Evolutionary conservation across 1,284 basidiomycete genomes (phyloP).

Genomic region (Ceratobasidium sp.): DNA sequence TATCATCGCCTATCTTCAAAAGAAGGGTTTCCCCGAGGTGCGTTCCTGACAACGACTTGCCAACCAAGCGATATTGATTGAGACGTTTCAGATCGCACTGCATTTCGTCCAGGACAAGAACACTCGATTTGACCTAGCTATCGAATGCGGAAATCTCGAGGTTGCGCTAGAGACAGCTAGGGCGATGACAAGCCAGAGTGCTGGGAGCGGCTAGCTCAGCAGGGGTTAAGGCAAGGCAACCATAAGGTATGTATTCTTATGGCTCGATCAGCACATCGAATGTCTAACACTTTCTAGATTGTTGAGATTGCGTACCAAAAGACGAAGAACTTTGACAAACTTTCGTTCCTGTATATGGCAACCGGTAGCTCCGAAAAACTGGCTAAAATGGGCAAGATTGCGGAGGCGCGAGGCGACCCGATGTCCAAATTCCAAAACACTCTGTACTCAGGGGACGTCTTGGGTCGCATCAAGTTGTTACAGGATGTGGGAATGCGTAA

Average conservation of each 20-base stretch:
- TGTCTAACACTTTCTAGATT: constrained; percentile 60
- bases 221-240: constrained; percentile 96
- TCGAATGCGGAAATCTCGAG: constrained; percentile 98
- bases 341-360: constrained; percentile 96
- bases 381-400: constrained; percentile 97
- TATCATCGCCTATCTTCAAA: constrained; percentile 97
- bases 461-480: constrained; percentile 84
- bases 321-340: constrained; percentile 96
- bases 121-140: constrained; percentile 95
- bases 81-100: constrained; percentile 77
- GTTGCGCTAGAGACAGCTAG: constrained; percentile 96
- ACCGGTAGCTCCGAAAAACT: constrained; percentile 94
- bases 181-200: constrained; percentile 84
- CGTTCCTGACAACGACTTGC: constrained; percentile 32
- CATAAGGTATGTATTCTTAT: constrained; percentile 73
- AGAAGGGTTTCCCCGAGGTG: constrained; percentile 98
- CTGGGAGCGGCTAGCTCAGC: constrained; percentile 92
- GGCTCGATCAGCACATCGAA: constrained; percentile 4
- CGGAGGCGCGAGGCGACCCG: constrained; percentile 91
- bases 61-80: constrained; percentile 21
- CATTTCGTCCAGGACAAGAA: constrained; percentile 99
- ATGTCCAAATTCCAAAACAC: constrained; percentile 99
- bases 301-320: constrained; percentile 98
- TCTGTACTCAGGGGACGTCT: constrained; percentile 89
- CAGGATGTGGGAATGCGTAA: constrained; percentile 91